Base-by-base conservation (phyloP, 2,329 filamentous ascomycete genomes). In the Penicillium sp. region DNA sequence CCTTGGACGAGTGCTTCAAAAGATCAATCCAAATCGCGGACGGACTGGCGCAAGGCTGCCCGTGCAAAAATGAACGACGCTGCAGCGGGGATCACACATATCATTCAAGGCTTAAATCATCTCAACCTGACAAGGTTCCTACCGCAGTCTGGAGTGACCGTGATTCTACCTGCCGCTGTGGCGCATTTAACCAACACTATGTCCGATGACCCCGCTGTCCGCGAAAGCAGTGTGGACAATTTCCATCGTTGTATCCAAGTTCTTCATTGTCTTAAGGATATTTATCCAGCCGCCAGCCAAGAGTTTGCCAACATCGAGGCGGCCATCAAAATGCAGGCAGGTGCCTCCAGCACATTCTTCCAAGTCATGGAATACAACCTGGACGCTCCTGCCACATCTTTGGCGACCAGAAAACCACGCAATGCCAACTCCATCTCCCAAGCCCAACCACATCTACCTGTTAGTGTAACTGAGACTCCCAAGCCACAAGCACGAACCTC, bases 121-220 rank as follows among this genome's bases (percentile, higher is more conserved):
- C 79, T 87, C 43, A 83, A 86, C 23, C 82, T 96, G 1, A 90
- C 93, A 60, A 83, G 82, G 51, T 94, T 86, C 65, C 81, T 96
- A 1, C 91, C 91, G 1, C 93, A 91, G 0, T 92, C 90, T 0
- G 91, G 90, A 33, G 90, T 96, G 17, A 96, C 91, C 0, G 90
- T 93, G 31, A 86, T 96, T 15, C 82, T 94, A 6, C 91, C 91
- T 0, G 91, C 91, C 23, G 92, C 94, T 77, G 93, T 96, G 61
- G 93, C 93, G 45, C 91, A 96, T 68, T 82, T 96, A 29, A 82
- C 93, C 8, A 91, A 96, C 70, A 90, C 94, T 79, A 93, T 91
- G 75, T 89, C 89, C 27, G 86, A 86, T 1, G 84, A 89, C 35
- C 85, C 86, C 13, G 82, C 86, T 43, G 86, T 88, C 2, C 85